Evolutionary conservation across 2,329 filamentous ascomycete species (phyloP).

Genomic region (Neurospora crassa): DNA sequence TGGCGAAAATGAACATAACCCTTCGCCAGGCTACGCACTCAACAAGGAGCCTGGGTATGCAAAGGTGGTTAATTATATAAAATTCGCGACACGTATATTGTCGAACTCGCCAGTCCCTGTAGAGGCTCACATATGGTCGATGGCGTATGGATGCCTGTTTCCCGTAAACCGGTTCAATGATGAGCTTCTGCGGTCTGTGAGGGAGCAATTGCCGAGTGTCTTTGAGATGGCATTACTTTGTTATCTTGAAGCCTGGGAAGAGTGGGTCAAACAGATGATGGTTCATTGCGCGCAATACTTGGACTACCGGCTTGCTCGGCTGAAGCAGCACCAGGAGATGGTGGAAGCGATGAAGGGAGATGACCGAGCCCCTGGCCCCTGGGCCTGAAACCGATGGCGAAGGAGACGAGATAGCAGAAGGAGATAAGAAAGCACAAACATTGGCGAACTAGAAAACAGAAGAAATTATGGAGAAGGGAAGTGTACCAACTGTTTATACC

Average conservation of each 20-base stretch:
- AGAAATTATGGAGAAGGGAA: neutral
- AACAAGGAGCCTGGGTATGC: neutral
- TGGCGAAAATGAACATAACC: neutral
- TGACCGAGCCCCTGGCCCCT: neutral
- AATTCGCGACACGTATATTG: rapidly evolving
- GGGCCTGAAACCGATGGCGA: neutral
- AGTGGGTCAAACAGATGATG: neutral
- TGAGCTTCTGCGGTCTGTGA: neutral
- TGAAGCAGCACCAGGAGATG: neutral
- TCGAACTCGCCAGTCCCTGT: neutral
- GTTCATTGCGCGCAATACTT: neutral
- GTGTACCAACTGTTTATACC: neutral
- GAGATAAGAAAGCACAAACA: neutral
- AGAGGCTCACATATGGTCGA: neutral
- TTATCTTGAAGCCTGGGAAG: neutral
- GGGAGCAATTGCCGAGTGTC: neutral
- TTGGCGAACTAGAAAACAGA: neutral
- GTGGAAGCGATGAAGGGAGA: neutral
- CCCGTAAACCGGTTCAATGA: neutral
- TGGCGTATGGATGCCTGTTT: neutral
- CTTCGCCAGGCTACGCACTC: neutral
- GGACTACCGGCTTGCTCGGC: neutral
- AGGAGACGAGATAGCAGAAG: neutral
- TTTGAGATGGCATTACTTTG: neutral
- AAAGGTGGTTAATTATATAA: neutral